phyloP scores from a whole-genome alignment of 768 basidiomycete species.

The Tubosaeta sp. region DNA sequence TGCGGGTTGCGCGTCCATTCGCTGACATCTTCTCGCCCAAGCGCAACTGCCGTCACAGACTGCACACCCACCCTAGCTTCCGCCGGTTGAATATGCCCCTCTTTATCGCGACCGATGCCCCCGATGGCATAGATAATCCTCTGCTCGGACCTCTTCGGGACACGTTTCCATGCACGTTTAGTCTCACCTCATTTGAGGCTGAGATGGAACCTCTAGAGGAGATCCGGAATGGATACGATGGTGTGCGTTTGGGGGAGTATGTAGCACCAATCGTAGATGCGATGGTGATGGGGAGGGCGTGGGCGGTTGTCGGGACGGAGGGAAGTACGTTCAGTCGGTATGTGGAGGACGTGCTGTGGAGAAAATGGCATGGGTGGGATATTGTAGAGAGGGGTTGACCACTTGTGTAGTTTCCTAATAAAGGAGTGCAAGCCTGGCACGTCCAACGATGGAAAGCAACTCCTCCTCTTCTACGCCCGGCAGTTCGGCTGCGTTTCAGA shows the following conservation, averaged over 20 bases:
- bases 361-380: constrained; percentile 47
- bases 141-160: constrained; percentile 41
- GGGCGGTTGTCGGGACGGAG: constrained; percentile 61
- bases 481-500: constrained; percentile 36
- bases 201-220: constrained; percentile 29
- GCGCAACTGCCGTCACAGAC: constrained; percentile 36
- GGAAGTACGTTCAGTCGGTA: constrained; percentile 75
- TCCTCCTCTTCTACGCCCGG: constrained; percentile 20
- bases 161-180: constrained; percentile 64
- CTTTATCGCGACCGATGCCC: constrained; percentile 63
- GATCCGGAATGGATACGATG: constrained; percentile 46
- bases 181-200: constrained; percentile 47
- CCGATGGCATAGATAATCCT: constrained; percentile 36
- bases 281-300: constrained; percentile 57
- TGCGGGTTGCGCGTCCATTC: constrained; percentile 22
- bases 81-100: constrained; percentile 51
- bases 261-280: constrained; percentile 67
- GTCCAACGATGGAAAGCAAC: constrained; percentile 27
- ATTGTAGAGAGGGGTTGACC: constrained; percentile 46
- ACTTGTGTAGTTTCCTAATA: constrained; percentile 7
- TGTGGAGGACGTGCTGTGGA: constrained; percentile 65
- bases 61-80: constrained; percentile 34
- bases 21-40: constrained; percentile 10
- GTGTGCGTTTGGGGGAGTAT: constrained; percentile 41
- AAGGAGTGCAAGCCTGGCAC: neutral